phyloP scores from a whole-genome alignment of 371 early-diverging fungal genomes.

The Saksenaea oblongispora region DNA sequence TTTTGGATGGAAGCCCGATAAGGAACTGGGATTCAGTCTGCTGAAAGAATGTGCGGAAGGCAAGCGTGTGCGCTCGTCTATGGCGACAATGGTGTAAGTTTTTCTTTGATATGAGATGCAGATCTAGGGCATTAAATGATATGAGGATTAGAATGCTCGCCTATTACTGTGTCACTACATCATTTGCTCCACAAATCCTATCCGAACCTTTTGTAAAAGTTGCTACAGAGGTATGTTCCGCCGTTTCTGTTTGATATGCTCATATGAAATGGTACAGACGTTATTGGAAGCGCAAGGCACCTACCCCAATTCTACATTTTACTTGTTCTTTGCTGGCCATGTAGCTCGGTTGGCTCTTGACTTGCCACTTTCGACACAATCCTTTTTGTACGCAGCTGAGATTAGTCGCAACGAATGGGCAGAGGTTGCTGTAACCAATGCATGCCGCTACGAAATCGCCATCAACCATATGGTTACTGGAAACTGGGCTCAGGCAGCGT shows the following conservation, averaged over 20 bases:
- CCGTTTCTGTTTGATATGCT: not conserved
- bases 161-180: constrained; percentile 35
- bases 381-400: constrained; percentile 48
- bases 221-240: constrained; percentile 43
- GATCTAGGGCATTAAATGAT: not conserved
- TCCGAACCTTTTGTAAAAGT: constrained; percentile 34
- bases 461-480: constrained; percentile 56
- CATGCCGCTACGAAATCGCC: constrained; percentile 60
- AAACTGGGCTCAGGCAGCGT: constrained; percentile 55
- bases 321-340: constrained; percentile 57
- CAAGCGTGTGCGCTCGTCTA: constrained; percentile 53
- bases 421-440: constrained; percentile 46
- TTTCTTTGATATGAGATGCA: not conserved
- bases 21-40: constrained; percentile 56
- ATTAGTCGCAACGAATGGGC: constrained; percentile 46
- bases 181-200: constrained; percentile 41
- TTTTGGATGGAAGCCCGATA: constrained; percentile 62
- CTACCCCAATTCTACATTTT: constrained; percentile 60
- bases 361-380: constrained; percentile 53
- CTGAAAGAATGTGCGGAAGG: constrained; percentile 51
- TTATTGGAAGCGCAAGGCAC: constrained; percentile 52
- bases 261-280: constrained; percentile 27
- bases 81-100: constrained; percentile 55
- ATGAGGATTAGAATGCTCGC: constrained; percentile 25
- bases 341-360: constrained; percentile 47